These are phyloP conservation scores for Ophiostoma tasmaniense DNA, from an alignment of 2,329 filamentous ascomycete species.

Conservation along the genomic window DNA sequence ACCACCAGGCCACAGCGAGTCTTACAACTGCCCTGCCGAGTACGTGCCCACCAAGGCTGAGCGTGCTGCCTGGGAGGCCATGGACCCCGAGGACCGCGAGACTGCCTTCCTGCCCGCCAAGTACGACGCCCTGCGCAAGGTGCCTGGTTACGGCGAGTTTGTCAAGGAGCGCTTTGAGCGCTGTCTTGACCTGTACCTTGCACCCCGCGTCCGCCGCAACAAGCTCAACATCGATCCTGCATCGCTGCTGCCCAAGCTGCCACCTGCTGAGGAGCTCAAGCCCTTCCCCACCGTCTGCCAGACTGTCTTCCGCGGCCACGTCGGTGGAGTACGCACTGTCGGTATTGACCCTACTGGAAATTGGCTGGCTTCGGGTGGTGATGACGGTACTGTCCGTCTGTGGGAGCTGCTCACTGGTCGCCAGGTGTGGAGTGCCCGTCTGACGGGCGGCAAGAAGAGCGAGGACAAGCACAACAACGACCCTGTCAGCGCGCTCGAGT, in stretches of 20 bases:
- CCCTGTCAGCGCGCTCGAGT: constrained; percentile 76
- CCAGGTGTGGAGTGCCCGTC: constrained; percentile 74
- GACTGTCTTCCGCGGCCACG: constrained; percentile 79
- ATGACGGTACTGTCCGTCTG: constrained; percentile 84
- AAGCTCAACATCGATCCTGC: constrained; percentile 94
- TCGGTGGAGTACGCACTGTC: constrained; percentile 77
- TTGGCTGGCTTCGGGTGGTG: constrained; percentile 84
- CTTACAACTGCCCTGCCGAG: constrained; percentile 91
- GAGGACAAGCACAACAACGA: constrained; percentile 50
- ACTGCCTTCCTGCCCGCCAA: constrained; percentile 79
- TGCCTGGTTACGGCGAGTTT: constrained; percentile 82
- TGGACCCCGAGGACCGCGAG: constrained; percentile 83
- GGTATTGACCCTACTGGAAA: constrained; percentile 77
- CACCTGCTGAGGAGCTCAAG: constrained; percentile 83
- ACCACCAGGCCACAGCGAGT: constrained; percentile 78
- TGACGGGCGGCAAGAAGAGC: constrained; percentile 44
- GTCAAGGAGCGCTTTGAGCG: constrained; percentile 95
- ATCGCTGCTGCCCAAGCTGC: constrained; percentile 84
- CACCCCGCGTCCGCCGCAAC: constrained; percentile 83
- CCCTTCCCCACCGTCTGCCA: constrained; percentile 90
- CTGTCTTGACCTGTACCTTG: constrained; percentile 89
- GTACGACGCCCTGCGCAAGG: constrained; percentile 76
- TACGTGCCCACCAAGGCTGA: constrained; percentile 85
- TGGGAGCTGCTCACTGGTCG: constrained; percentile 84
- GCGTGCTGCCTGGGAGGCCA: constrained; percentile 72